Base-by-base conservation (phyloP, 345 rosid species). In the Noccaea bulbosa region DNA sequence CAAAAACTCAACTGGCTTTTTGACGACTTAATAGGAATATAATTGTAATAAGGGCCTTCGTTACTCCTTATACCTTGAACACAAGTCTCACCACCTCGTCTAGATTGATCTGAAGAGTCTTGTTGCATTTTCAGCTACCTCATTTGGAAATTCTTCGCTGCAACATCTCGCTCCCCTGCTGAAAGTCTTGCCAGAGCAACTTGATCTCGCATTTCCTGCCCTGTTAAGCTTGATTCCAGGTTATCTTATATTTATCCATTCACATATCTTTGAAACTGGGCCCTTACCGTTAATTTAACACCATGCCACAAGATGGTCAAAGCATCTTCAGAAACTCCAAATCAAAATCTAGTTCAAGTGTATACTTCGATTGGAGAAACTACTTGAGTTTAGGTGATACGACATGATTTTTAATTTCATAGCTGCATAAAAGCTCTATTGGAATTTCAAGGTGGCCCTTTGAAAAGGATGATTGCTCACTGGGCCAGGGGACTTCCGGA, bases 121-220 rank as follows among this genome's bases (percentile, higher is more conserved):
- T 78, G 41, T 59, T 74, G 45, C 65, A 70, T 67, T 65, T 74
- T 66, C 91, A 94, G 95, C 90, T 54, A 87, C 97, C 27, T 91
- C 93, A 70, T 91, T 84, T 70, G 74, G 70, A 51, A 74, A 69
- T 72, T 89, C 96, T 7, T 85, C 55, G 20, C 69, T 89, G 72
- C 90, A 77, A 73, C 65, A 86, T 62, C 80, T 89, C 57, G 38
- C 77, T 67, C 80, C 93, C 69, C 17, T 93, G 45, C 67, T 83
- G 65, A 83, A 83, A 60, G 11, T 81, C 79, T 79, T 82, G 59
- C 94, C 91, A 11, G 67, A 72, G 56, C 69, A 76, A 70, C 49
- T 76, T 50, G 62, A 49, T 58, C 40, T 70, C 50, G 56, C 67
- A 44, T 34, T 76, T 47, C 75, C 71, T 56, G 41, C 44, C 15